Conservation (phyloP, 2,329 filamentous ascomycete genomes). For the Talaromyces islandicus region DNA sequence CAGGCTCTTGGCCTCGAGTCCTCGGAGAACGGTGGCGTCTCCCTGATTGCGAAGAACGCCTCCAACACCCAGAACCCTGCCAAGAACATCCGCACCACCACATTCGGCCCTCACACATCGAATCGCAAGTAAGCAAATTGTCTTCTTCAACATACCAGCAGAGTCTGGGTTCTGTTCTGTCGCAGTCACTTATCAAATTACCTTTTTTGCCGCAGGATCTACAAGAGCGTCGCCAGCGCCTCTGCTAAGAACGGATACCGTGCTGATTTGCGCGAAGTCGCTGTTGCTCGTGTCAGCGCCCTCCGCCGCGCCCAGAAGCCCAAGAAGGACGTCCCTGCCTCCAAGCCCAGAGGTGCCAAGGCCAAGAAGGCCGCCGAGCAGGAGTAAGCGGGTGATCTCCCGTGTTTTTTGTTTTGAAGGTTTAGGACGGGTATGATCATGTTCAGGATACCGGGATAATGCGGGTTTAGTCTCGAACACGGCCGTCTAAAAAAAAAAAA, state of each 20-base stretch:
- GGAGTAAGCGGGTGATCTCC: conserved; percentile 19
- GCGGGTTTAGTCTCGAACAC: neutral
- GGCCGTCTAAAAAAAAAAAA: neutral
- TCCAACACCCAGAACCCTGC: conserved; percentile 67
- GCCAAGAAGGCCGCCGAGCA: conserved; percentile 59
- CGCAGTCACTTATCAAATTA: conserved; percentile 17
- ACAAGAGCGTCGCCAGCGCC: conserved; percentile 77
- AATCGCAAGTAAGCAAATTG: conserved; percentile 67
- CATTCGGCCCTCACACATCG: conserved; percentile 66
- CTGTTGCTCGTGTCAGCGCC: conserved; percentile 81
- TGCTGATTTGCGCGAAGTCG: conserved; percentile 66
- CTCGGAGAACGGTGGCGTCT: conserved; percentile 71
- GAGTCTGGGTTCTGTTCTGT: neutral
- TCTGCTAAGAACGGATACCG: conserved; percentile 84
- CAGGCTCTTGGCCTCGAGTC: conserved; percentile 77
- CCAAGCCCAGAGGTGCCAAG: conserved; percentile 74
- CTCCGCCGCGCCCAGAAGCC: conserved; percentile 73
- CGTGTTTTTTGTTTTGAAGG: neutral
- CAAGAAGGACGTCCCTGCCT: conserved; percentile 67
- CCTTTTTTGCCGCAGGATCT: conserved; percentile 57
- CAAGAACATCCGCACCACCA: conserved; percentile 57
- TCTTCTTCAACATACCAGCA: neutral
- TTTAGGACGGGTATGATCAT: neutral
- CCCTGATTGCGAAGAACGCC: conserved; percentile 79
- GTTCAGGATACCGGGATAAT: neutral